Conservation (phyloP, 305 asterid genomes). For the Solanum hybrid region DNA sequence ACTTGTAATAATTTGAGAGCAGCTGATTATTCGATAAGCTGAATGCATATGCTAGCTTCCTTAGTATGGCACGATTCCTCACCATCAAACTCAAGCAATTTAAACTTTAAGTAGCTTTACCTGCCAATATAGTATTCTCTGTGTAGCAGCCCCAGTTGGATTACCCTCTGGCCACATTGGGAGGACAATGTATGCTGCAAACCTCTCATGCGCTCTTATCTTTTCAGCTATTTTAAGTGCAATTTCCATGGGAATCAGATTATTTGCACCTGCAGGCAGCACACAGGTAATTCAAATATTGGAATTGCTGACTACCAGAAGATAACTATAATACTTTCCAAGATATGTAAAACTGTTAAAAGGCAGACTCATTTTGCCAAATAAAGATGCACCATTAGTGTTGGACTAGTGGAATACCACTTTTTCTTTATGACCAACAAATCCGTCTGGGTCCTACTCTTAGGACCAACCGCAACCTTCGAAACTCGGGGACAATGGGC, state of each 20-base stretch:
- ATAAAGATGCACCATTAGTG: background rate
- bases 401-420: background rate
- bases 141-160: conserved; percentile 94
- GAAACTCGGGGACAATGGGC: background rate
- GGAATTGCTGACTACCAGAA: background rate
- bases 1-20: background rate
- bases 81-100: background rate
- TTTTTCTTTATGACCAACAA: background rate
- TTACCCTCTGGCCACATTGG: conserved; percentile 99
- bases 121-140: conserved; percentile 97
- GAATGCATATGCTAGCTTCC: background rate
- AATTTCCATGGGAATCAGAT: conserved; percentile 91
- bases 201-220: conserved; percentile 78
- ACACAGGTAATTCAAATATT: background rate
- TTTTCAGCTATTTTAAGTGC: conserved; percentile 83
- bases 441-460: background rate
- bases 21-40: background rate
- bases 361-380: background rate
- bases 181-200: conserved; percentile 81
- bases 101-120: conserved; percentile 19
- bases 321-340: background rate
- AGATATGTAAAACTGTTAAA: background rate
- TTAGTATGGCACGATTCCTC: background rate
- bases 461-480: background rate
- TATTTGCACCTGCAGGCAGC: conserved; percentile 69